Base-by-base conservation (phyloP, 176 grass and related monocot genomes). In the Leersia perrieri region DNA sequence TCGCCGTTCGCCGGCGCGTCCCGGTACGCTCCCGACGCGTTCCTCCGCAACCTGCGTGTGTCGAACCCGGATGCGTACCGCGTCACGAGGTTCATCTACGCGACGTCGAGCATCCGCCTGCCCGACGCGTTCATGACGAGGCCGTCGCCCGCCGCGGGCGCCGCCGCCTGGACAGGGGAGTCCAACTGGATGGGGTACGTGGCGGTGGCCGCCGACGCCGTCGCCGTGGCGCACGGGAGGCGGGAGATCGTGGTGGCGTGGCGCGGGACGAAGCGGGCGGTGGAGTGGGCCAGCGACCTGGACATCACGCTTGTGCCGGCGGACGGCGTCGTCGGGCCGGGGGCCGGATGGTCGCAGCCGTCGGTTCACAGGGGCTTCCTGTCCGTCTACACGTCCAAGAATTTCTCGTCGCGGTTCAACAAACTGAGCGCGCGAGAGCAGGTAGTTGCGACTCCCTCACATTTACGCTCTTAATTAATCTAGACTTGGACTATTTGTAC, bases 121-220 rank as follows among this genome's bases (percentile, higher is more conserved):
- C 83, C 86, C 16, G 55, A 80, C 33, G 29, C 45, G 26, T 80
- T 86, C 79, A 63, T 94, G 22, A 34, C 72, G 66, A 74, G 80
- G 38, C 45, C 82, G 41, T 77, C 45, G 70, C 63, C 86, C 36
- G 1, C 18, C 6, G 13, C 18, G 39, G 18, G 11, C 68, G 76
- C 5, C 68, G 76, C 5, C 2, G 74, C 86, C 25, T 93, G 90
- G 94, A 85, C 83, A 83, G 63, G 31, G 10, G 87, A 82, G 55
- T 90, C 90, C 51, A 97, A 92, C 44, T 97, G 91, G 91, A 94
- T 97, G 60, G 94, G 94, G 5, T 97, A 90, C 77, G 83, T 94
- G 5, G 95, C 92, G 61, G 92, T 94, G 60, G 86, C 92, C 60
- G 93, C 95, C 28, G 95, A 98, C 60, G 67, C 57, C 61, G 88